A percentile compares a stretch with the other conserved stretches of the same genome.
These are phyloP conservation scores for Mortierella sp. DNA, from an alignment of 371 early-diverging fungal genomes.

Conservation along the genomic window DNA sequence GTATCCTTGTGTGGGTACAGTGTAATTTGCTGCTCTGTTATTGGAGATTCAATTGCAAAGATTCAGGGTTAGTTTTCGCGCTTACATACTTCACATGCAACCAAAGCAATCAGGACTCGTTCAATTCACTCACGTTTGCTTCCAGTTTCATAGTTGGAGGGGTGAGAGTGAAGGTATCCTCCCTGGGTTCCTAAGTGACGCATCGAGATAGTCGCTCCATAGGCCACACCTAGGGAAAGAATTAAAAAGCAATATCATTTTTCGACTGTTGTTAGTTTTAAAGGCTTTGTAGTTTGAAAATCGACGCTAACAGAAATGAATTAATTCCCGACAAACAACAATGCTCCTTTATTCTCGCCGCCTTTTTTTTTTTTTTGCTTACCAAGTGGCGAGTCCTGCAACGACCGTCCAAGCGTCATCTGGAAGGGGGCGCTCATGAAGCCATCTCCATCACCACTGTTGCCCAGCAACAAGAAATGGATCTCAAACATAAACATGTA, in stretches of 20 bases:
- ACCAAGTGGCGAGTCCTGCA: constrained; percentile 42
- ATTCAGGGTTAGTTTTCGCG: neutral
- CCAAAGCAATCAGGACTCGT: no score
- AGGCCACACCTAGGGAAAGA: constrained; percentile 77
- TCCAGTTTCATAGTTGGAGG: constrained; percentile 81
- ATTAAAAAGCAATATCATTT: neutral
- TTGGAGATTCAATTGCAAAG: neutral
- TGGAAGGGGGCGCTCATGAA: constrained; percentile 86
- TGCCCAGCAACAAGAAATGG: constrained; percentile 82
- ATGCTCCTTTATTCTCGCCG: no score
- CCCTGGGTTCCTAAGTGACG: constrained; percentile 79
- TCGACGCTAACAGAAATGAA: constrained; percentile 5
- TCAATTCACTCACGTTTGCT: constrained; percentile 72
- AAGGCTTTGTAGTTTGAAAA: neutral
- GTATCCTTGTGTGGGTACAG: constrained; percentile 89
- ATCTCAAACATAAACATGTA: constrained; percentile 88
- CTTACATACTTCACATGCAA: neutral
- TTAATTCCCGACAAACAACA: neutral
- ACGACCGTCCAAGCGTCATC: constrained; percentile 65
- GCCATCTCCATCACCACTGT: constrained; percentile 85
- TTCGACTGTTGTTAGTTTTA: neutral
- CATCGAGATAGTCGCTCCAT: constrained; percentile 83
- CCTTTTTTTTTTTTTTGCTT: neutral
- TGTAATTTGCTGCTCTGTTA: constrained; percentile 93
- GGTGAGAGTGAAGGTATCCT: constrained; percentile 92